phyloP scores from a whole-genome alignment of 345 rosid species.

The Linum tenue region DNA sequence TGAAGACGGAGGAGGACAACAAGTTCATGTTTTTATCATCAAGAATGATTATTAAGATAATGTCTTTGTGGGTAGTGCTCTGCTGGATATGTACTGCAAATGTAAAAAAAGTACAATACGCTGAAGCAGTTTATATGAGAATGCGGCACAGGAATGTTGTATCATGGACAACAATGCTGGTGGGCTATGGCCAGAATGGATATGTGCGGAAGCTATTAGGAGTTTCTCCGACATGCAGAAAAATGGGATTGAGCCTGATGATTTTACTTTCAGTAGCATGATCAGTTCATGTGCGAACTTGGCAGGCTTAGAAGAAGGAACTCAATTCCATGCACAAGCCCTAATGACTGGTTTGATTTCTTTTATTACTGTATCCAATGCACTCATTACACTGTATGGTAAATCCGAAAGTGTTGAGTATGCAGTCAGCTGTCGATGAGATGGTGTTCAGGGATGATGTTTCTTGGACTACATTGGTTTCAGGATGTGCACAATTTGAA shows the following conservation, averaged over 20 bases:
- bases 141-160: conserved; percentile 69
- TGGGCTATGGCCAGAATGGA: conserved; percentile 83
- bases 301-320: conserved; percentile 79
- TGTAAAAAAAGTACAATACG: conserved; percentile 47
- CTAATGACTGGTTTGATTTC: conserved; percentile 50
- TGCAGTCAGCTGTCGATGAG: conserved; percentile 50
- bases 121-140: conserved; percentile 51
- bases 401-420: conserved; percentile 77
- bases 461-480: conserved; percentile 88
- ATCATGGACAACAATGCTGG: conserved; percentile 92
- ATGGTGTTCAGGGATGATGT: conserved; percentile 71
- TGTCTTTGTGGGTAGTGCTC: conserved; percentile 78
- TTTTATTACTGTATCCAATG: conserved; percentile 65
- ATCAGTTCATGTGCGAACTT: conserved; percentile 89
- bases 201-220: conserved; percentile 64
- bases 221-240: conserved; percentile 60
- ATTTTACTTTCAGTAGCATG: conserved; percentile 72
- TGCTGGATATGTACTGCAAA: conserved; percentile 91
- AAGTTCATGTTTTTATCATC: conserved; percentile 54
- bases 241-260: conserved; percentile 70
- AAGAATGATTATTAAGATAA: conserved; percentile 49
- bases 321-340: conserved; percentile 75
- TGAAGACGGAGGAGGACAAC: conserved; percentile 41
- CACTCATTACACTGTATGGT: conserved; percentile 75
- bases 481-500: conserved; percentile 80